Evolutionary conservation across 2,329 filamentous ascomycete genomes (phyloP).

Genomic region (Aspergillus glaucus): DNA sequence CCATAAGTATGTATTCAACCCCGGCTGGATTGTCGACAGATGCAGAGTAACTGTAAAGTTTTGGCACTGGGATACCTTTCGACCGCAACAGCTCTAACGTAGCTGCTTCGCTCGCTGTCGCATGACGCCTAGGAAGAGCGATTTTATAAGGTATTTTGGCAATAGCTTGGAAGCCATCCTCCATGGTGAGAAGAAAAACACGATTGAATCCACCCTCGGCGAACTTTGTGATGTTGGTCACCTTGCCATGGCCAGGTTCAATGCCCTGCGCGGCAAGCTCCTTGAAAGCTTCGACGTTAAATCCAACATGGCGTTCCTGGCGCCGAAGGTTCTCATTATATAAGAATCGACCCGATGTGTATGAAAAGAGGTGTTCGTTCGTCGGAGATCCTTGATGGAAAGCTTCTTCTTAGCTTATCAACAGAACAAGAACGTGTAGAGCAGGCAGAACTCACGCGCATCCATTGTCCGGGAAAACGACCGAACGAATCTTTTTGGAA

Average conservation of each 20-base stretch:
- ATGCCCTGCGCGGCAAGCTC: conserved; percentile 7
- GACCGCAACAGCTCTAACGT: conserved; percentile 15
- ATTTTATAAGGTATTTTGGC: conserved; percentile 15
- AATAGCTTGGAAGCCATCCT: conserved; percentile 14
- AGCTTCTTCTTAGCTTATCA: too few relatives aligned
- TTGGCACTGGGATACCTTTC: conserved; percentile 14
- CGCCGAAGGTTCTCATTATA: conserved; percentile 11
- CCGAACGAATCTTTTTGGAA: too few relatives aligned
- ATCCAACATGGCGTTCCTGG: conserved; percentile 12
- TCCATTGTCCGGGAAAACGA: too few relatives aligned
- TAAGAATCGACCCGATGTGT: conserved; percentile 5
- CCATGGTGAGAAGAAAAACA: conserved; percentile 12
- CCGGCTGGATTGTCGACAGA: conserved; percentile 15
- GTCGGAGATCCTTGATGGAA: neutral
- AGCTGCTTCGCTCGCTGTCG: conserved; percentile 20
- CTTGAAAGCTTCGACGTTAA: conserved; percentile 11
- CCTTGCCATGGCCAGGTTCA: conserved; percentile 9
- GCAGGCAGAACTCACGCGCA: too few relatives aligned
- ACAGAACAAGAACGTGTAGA: too few relatives aligned
- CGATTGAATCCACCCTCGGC: conserved; percentile 13
- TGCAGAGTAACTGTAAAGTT: conserved; percentile 18
- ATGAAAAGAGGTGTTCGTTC: conserved; percentile 3
- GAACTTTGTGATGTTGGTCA: conserved; percentile 6
- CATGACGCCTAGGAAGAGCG: conserved; percentile 9
- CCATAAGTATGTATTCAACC: conserved; percentile 20